Conservation (phyloP, 2,329 filamentous ascomycete species). For the Ophiostoma triangulosporum region DNA sequence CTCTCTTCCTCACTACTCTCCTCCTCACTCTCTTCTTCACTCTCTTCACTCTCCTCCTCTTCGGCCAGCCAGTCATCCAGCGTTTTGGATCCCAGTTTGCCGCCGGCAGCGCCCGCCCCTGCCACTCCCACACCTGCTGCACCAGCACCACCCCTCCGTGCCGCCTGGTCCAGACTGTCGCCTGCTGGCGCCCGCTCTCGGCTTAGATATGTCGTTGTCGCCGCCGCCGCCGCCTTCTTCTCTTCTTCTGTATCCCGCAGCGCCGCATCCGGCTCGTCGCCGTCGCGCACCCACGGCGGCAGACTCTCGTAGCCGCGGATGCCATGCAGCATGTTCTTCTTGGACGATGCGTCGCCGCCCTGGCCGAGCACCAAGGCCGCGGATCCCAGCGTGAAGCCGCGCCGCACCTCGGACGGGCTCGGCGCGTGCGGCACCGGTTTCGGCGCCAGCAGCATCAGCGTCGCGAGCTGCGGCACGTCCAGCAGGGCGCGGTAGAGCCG, state of each 20-base stretch:
- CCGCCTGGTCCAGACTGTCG: conserved; percentile 48
- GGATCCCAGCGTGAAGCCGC: conserved; percentile 66
- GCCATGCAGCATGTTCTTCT: conserved; percentile 25
- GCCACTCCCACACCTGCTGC: conserved; percentile 19
- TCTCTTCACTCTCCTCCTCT: conserved; percentile 35
- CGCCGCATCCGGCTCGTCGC: conserved; percentile 63
- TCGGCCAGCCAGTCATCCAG: conserved; percentile 89
- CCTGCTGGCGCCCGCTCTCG: conserved; percentile 36
- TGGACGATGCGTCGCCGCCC: conserved; percentile 35
- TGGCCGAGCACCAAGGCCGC: conserved; percentile 73
- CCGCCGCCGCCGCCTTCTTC: conserved; percentile 13
- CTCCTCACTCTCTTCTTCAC: conserved; percentile 34
- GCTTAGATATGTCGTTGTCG: conserved; percentile 4
- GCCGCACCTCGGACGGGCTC: conserved; percentile 74
- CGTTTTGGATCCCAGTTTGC: conserved; percentile 52
- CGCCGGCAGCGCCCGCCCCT: conserved; percentile 20
- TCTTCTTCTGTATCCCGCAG: conserved; percentile 48
- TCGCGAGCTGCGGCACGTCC: conserved; percentile 72
- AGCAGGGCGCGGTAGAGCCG: conserved; percentile 80
- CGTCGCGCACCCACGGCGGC: conserved; percentile 72
- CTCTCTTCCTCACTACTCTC: conserved; percentile 33
- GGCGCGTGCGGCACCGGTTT: conserved; percentile 88
- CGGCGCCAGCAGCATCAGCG: conserved; percentile 77
- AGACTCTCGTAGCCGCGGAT: conserved; percentile 66
- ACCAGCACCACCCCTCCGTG: conserved; percentile 13